phyloP scores from a whole-genome alignment of 257 asterid species.

The Paulownia fortunei region DNA sequence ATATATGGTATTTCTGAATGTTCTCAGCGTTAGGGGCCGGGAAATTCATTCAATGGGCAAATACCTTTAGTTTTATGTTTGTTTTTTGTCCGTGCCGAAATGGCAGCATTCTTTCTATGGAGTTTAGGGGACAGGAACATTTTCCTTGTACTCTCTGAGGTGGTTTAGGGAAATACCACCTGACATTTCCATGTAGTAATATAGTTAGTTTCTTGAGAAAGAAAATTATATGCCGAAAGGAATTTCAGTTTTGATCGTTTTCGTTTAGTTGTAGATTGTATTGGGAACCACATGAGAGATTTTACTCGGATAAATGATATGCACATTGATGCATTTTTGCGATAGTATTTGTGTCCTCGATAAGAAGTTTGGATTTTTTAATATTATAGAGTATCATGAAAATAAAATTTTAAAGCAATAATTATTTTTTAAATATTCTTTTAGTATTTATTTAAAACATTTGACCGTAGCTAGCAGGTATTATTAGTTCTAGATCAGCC shows the following conservation, averaged over 20 bases:
- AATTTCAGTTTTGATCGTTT: too few relatives aligned
- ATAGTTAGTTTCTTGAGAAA: not conserved
- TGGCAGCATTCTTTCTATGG: conserved; percentile 33
- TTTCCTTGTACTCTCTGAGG: not conserved
- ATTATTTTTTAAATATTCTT: too few relatives aligned
- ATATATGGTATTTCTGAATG: not conserved
- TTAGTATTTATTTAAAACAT: too few relatives aligned
- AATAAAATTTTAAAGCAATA: too few relatives aligned
- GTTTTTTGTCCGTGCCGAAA: not conserved
- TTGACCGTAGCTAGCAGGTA: too few relatives aligned
- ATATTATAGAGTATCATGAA: too few relatives aligned
- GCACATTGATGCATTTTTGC: too few relatives aligned
- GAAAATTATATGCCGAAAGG: too few relatives aligned
- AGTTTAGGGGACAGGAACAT: conserved; percentile 6
- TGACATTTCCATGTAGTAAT: not conserved
- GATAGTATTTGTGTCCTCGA: too few relatives aligned
- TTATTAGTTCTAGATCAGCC: too few relatives aligned
- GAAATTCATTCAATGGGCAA: not conserved
- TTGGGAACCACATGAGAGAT: not conserved
- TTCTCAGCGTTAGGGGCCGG: not conserved
- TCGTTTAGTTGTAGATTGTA: not conserved
- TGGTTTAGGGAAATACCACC: not conserved
- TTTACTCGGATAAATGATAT: not conserved
- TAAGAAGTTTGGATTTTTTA: too few relatives aligned
- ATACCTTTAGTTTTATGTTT: not conserved